Base-by-base conservation (phyloP, 2,329 filamentous ascomycete species). In the Aspergillus brunneoviolaceus region DNA sequence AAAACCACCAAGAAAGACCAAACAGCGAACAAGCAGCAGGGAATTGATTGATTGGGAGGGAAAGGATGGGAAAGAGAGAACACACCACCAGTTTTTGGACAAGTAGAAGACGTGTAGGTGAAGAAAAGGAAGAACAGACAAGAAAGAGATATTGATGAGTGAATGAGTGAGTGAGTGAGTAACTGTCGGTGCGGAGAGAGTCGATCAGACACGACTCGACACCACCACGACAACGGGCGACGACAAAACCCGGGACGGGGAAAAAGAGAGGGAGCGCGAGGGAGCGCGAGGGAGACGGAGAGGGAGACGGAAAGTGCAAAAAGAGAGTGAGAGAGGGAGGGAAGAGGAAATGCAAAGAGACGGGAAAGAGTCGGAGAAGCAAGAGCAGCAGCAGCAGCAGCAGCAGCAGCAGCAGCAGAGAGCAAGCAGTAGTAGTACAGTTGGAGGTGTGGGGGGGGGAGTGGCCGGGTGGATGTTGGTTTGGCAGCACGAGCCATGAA, bases 301-400 rank as follows among this genome's bases (percentile, higher is more conserved):
- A 39, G 27, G 42, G 51, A 57, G 58, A 57, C 52, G 55, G 58
- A 55, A 35, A 54, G 47, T 27, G 27, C 7, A 27, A 27, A 35
- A 35, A 52, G 45, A 27, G 27, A 47, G 48, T 42, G 14, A 10
- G 39, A 45, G n/a, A 19, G 19, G 47, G 27, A 23, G 27, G 7
- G 49, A 57, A 14, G 25, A 31, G 12, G 49, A 35, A 50, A 58
- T 49, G 49, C n/a, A 52, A 31, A 23, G 29, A 42, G 29, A 31
- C 23, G 48, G 35, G 27, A 50, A 53, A 35, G 35, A 23, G 48
- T 57, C 12, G 42, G 56, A 51, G 45, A 51, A 51, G 47, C 27
- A 29, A 9, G 7, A 29, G 27, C 27, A 29, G 27, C 27, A 27
- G 27, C 6, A 29, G n/a, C n/a, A n/a, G n/a, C n/a, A n/a, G n/a